Evolutionary conservation across 768 basidiomycete species (phyloP).

Genomic region (Lactarius psammicola): DNA sequence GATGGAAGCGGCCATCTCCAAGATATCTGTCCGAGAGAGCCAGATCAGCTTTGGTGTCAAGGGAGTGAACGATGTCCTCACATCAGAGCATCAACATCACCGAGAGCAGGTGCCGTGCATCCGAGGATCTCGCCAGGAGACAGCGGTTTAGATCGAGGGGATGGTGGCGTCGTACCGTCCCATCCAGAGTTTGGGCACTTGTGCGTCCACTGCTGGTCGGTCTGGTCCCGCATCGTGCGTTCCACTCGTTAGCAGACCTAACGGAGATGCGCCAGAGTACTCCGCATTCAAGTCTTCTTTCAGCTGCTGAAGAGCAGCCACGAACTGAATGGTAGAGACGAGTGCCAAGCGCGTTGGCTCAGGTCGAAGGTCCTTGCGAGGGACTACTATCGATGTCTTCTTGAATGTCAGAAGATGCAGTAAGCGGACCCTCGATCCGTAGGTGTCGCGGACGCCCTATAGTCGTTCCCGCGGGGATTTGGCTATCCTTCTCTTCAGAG

Average conservation of each 20-base stretch:
- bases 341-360: slow-evolving; percentile 74
- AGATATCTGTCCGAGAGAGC: slow-evolving; percentile 67
- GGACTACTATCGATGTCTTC: slow-evolving; percentile 26
- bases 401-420: slow-evolving; percentile 1
- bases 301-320: slow-evolving; percentile 84
- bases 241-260: slow-evolving; percentile 26
- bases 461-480: slow-evolving; percentile 47
- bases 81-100: slow-evolving; percentile 87
- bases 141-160: slow-evolving; percentile 85
- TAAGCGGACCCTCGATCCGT: slow-evolving; percentile 53
- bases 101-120: slow-evolving; percentile 87
- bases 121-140: slow-evolving; percentile 97
- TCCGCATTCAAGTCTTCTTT: slow-evolving; percentile 70
- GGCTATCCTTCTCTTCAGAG: slow-evolving; percentile 45
- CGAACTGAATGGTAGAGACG: slow-evolving; percentile 98
- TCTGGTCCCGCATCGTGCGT: slow-evolving; percentile 11
- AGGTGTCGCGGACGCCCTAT: slow-evolving; percentile 46
- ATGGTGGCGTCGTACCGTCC: slow-evolving; percentile 74
- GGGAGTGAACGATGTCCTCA: slow-evolving; percentile 41
- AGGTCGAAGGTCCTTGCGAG: slow-evolving; percentile 14
- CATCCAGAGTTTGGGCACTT: slow-evolving; percentile 42
- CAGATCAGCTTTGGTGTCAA: slow-evolving; percentile 17
- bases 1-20: slow-evolving; percentile 96
- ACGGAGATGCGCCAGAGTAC: slow-evolving; percentile 30
- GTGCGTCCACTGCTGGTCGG: slow-evolving; percentile 18